Percentiles rank a stretch among this genome's conserved stretches.
These are phyloP conservation scores for Phalaenopsis aphrodite DNA, from an alignment of 106 monocot species.

Conservation along the genomic window DNA sequence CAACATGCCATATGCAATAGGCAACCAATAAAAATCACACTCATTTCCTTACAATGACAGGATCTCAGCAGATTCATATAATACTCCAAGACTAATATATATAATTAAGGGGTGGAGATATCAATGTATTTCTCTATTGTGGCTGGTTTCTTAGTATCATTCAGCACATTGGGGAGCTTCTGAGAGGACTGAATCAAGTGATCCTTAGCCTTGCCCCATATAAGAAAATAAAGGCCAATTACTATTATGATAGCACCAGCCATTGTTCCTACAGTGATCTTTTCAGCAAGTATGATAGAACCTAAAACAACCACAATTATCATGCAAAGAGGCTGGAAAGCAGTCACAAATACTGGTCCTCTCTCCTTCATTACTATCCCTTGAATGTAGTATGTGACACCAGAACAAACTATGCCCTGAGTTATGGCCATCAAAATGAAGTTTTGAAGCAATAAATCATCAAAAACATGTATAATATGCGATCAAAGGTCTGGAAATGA, in stretches of 20 bases:
- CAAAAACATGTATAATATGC: background rate
- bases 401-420: slow-evolving; percentile 19
- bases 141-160: background rate
- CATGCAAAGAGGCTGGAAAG: slow-evolving; percentile 22
- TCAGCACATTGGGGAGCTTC: background rate
- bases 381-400: slow-evolving; percentile 16
- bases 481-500: background rate
- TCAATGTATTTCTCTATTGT: background rate
- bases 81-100: background rate
- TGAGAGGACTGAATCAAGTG: background rate
- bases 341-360: slow-evolving; percentile 21
- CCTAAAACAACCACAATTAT: slow-evolving; percentile 12
- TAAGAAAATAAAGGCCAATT: slow-evolving; percentile 13
- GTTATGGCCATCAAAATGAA: no score
- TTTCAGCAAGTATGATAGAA: slow-evolving; percentile 14
- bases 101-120: background rate
- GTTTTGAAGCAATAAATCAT: background rate
- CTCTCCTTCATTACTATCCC: slow-evolving; percentile 22
- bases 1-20: no score
- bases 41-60: background rate
- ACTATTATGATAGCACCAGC: slow-evolving; percentile 15
- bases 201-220: slow-evolving; percentile 19
- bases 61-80: background rate
- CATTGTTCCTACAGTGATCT: slow-evolving; percentile 11
- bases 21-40: background rate